These are phyloP conservation scores for Metschnikowia reukaufii DNA, from an alignment of 805 yeast genomes.

Conservation along the genomic window DNA sequence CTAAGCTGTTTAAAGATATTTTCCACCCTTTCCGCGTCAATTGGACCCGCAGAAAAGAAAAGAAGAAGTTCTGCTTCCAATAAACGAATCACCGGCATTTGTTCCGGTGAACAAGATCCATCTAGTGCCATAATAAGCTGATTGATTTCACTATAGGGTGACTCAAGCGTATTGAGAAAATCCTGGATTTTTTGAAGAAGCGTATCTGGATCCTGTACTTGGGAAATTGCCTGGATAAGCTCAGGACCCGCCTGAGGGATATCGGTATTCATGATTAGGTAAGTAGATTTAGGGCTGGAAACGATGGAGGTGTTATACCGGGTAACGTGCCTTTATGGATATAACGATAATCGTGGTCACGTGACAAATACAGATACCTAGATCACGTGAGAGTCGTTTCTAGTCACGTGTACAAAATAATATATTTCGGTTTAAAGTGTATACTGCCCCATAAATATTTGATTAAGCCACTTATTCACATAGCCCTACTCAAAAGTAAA, in stretches of 20 bases:
- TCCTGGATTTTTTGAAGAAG: conserved; percentile 6
- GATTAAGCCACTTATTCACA: too few species aligned
- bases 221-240: neutral
- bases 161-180: conserved; percentile 1
- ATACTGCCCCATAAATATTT: too few species aligned
- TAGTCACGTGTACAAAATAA: too few species aligned
- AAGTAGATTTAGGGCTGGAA: neutral
- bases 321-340: neutral
- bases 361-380: too few species aligned
- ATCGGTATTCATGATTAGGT: neutral
- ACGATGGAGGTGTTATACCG: neutral
- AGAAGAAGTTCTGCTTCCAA: conserved; percentile 13
- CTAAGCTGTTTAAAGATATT: conserved; percentile 10
- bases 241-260: conserved; percentile 7
- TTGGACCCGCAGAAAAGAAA: conserved; percentile 5
- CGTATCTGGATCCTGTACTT: conserved; percentile 3
- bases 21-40: conserved; percentile 4
- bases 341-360: too few species aligned
- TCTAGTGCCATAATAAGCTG: neutral
- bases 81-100: conserved; percentile 5
- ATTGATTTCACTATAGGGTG: conserved; percentile 3
- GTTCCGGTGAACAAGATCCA: neutral
- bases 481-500: too few species aligned
- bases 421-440: too few species aligned
- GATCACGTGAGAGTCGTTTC: neutral